These are phyloP conservation scores for Craterostigma plantagineum DNA, from an alignment of 257 asterid species.

Conservation along the genomic window DNA sequence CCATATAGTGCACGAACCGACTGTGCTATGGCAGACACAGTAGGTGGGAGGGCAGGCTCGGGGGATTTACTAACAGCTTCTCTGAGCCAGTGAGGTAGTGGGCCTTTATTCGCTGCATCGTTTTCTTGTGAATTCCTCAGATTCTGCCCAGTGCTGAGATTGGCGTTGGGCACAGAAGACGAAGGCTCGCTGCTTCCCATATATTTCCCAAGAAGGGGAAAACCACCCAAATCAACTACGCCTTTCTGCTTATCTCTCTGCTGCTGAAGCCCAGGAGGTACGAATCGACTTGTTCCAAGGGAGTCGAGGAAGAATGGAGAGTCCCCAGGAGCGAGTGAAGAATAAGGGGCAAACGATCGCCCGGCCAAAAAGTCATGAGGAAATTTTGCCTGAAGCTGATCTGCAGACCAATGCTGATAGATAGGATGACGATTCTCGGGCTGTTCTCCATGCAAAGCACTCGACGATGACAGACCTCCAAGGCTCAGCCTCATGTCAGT, in stretches of 20 bases:
- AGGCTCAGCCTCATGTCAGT: slow-evolving; percentile 86
- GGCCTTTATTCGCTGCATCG: slow-evolving; percentile 37
- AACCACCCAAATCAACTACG: slow-evolving; percentile 24
- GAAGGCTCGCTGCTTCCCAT: slow-evolving; percentile 24
- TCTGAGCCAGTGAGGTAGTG: slow-evolving; percentile 91
- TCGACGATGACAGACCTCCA: slow-evolving; percentile 35
- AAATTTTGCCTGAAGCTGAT: slow-evolving; percentile 28
- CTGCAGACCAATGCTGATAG: slow-evolving; percentile 28
- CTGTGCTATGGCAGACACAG: slow-evolving; percentile 64
- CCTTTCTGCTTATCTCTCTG: slow-evolving; percentile 24
- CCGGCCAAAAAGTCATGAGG: slow-evolving; percentile 32
- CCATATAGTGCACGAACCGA: slow-evolving; percentile 80
- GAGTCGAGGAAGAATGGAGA: slow-evolving; percentile 43
- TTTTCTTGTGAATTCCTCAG: slow-evolving; percentile 32
- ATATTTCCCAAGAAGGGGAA: slow-evolving; percentile 19
- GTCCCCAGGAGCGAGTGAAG: slow-evolving; percentile 25
- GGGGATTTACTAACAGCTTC: slow-evolving; percentile 51
- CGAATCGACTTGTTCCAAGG: slow-evolving; percentile 36
- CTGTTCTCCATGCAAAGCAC: slow-evolving; percentile 22
- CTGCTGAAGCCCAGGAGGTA: slow-evolving; percentile 22
- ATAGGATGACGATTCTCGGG: slow-evolving; percentile 26
- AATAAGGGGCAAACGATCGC: slow-evolving; percentile 14
- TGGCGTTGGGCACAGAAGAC: slow-evolving; percentile 12
- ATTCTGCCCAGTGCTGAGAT: slow-evolving; percentile 13
- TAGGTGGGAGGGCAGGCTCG: slow-evolving; percentile 40